Percentiles rank a stretch among this genome's conserved stretches.
Evolutionary conservation across 129 eudicot species (phyloP).

Genomic region (Heracleum sosnowskyi): DNA sequence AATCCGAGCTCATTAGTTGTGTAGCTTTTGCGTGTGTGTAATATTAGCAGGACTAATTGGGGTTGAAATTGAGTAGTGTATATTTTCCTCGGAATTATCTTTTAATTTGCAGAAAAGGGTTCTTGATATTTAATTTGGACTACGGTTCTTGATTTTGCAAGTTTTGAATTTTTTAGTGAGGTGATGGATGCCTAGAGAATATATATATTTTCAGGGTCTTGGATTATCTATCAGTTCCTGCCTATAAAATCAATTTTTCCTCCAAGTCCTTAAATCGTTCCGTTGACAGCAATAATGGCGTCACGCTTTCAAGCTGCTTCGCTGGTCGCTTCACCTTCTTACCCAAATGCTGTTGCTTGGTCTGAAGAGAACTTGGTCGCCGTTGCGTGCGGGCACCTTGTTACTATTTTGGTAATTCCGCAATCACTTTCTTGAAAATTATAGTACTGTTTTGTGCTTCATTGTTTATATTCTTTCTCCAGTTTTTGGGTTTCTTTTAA

Average conservation of each 20-base stretch:
- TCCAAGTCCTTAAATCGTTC: background rate
- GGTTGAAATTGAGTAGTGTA: no score
- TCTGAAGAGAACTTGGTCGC: constrained; percentile 83
- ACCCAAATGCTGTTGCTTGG: constrained; percentile 80
- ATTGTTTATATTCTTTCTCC: background rate
- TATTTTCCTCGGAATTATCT: no score
- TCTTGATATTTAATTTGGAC: background rate
- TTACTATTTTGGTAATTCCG: constrained; percentile 58
- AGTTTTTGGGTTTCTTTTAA: background rate
- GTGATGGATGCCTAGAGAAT: background rate
- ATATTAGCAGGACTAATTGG: no score
- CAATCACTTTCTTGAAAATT: background rate
- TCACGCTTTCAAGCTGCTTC: constrained; percentile 66
- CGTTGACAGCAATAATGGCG: constrained; percentile 21
- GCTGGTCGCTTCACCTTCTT: constrained; percentile 59
- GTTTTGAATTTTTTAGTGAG: no score
- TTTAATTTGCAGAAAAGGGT: no score
- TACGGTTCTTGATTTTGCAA: background rate
- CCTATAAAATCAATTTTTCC: background rate
- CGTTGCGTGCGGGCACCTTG: constrained; percentile 61
- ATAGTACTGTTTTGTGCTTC: background rate
- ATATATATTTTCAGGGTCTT: background rate
- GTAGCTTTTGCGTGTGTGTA: no score
- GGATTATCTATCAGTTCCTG: background rate
- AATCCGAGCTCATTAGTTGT: no score